phyloP scores from a whole-genome alignment of 371 early-diverging fungal genomes.

The Enterocytospora artemiae region DNA sequence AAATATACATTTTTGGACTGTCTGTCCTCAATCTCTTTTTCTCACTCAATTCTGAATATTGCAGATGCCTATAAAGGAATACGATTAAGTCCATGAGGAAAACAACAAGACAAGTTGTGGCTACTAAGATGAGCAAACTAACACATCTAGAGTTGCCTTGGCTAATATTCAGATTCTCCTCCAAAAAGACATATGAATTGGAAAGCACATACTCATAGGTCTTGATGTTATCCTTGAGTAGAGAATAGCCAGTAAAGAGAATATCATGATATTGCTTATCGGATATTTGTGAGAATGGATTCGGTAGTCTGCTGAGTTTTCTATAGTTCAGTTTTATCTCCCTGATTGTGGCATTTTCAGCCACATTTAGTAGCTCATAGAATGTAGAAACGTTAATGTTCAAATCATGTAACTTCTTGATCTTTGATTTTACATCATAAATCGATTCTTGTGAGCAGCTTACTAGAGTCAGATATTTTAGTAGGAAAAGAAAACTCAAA shows the following conservation, averaged over 20 bases:
- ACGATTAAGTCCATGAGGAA: slow-evolving; percentile 13
- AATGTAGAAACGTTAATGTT: slow-evolving; percentile 21
- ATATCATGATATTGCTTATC: slow-evolving; percentile 17
- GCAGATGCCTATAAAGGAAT: slow-evolving; percentile 10
- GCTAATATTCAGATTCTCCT: slow-evolving; percentile 19
- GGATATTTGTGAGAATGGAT: background rate
- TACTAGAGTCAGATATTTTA: too few species aligned
- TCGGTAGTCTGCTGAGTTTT: slow-evolving; percentile 12
- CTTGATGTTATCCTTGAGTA: slow-evolving; percentile 17
- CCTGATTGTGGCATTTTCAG: slow-evolving; percentile 1
- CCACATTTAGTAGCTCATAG: slow-evolving; percentile 30
- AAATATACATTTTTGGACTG: background rate
- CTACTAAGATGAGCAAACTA: slow-evolving; percentile 9
- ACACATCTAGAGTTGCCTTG: too few species aligned
- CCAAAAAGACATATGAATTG: slow-evolving; percentile 14
- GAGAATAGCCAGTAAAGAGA: slow-evolving; percentile 10
- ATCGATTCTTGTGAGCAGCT: too few species aligned
- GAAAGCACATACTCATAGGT: slow-evolving; percentile 30
- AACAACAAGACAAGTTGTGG: background rate
- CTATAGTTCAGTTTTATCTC: slow-evolving; percentile 27
- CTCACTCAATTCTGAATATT: slow-evolving; percentile 8
- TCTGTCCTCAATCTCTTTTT: slow-evolving; percentile 1
- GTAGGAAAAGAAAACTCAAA: too few species aligned
- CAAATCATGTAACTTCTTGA: slow-evolving; percentile 24
- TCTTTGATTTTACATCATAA: too few species aligned